Conservation (phyloP, 352 stramenopile species). For the Lagenidium giganteum region DNA sequence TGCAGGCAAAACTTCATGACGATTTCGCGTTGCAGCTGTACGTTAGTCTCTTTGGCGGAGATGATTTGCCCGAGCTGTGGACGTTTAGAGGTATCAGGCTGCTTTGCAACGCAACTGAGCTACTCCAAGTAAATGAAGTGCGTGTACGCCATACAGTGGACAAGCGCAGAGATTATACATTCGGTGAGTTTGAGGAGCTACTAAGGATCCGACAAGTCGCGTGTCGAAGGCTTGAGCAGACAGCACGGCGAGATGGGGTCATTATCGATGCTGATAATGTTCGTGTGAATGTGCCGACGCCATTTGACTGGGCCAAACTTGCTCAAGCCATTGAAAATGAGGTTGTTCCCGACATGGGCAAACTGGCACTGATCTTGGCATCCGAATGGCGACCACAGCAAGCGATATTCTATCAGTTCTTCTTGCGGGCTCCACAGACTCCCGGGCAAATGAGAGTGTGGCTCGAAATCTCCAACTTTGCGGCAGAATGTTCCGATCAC, state of each 20-base stretch:
- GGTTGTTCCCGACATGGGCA: conserved; percentile 27
- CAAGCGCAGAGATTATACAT: conserved; percentile 46
- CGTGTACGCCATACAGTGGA: conserved; percentile 43
- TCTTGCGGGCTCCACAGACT: conserved; percentile 32
- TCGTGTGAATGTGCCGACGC: conserved; percentile 22
- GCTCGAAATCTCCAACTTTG: conserved; percentile 39
- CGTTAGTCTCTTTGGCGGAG: conserved; percentile 51
- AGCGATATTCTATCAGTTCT: conserved; percentile 58
- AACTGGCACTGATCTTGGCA: conserved; percentile 16
- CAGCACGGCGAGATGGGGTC: conserved; percentile 39
- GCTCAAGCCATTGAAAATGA: conserved; percentile 17
- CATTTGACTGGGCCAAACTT: conserved; percentile 32
- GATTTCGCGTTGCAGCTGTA: conserved; percentile 27
- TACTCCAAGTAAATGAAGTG: conserved; percentile 32
- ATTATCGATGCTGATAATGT: conserved; percentile 48
- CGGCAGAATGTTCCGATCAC: conserved; percentile 38
- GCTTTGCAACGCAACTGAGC: conserved; percentile 29
- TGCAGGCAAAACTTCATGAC: conserved; percentile 30
- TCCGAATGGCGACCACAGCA: conserved; percentile 59
- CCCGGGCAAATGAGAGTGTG: conserved; percentile 32
- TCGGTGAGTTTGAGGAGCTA: conserved; percentile 69
- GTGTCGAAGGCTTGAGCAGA: conserved; percentile 10
- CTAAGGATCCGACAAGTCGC: conserved; percentile 31
- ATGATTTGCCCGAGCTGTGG: conserved; percentile 74
- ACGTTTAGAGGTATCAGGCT: conserved; percentile 43